Base-by-base conservation (phyloP, 1,284 basidiomycete genomes). In the Neolentinus lepideus region DNA sequence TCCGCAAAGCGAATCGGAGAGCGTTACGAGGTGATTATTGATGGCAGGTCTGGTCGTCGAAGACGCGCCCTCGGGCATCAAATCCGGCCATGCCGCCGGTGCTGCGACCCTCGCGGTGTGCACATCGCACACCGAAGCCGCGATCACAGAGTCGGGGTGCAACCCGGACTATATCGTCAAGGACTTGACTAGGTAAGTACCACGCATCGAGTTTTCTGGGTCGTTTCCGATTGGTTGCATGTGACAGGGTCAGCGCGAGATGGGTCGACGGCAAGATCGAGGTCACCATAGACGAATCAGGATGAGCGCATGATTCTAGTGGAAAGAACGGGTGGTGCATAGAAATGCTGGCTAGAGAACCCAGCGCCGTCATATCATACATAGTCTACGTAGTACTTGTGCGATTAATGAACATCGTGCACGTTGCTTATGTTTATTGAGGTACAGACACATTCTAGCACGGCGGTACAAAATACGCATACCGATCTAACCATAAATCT, bases 41-140 rank as follows among this genome's bases (percentile, higher is more conserved):
- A 46, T 14, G n/a, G n/a, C 58, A 89, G 88, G 85, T 63, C 74
- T 94, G 57, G 91, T 93, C 3, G 75, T 94, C 12, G 91, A 94
- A 64, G 92, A 94, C 66, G 91, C 92, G 0, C 87, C 90, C 2
- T 85, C 87, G 4, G 92, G 92, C 0, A 71, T 94, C 54, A 76
- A 73, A 58, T 77, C 88, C 16, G 92, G 90, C 9, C 80, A 79
- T 48, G 83, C 84, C 4, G 85, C 90, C n/a, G 90, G 90, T 16
- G 77, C 85, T 47, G 76, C 70, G 47, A 88, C 88, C 0, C 74
- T 93, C 12, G 91, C 85, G 0, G 87, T 92, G 1, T 90, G 88
- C 64, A 93, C 92, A n/a, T 89, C 87, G 4, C 87, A 91, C 58
- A 64, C 78, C 21, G 72, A 79, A n/a, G 72, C 79, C 29, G 66